These are phyloP conservation scores for Lyophyllum atratum DNA, from an alignment of 768 basidiomycete species.

Conservation along the genomic window DNA sequence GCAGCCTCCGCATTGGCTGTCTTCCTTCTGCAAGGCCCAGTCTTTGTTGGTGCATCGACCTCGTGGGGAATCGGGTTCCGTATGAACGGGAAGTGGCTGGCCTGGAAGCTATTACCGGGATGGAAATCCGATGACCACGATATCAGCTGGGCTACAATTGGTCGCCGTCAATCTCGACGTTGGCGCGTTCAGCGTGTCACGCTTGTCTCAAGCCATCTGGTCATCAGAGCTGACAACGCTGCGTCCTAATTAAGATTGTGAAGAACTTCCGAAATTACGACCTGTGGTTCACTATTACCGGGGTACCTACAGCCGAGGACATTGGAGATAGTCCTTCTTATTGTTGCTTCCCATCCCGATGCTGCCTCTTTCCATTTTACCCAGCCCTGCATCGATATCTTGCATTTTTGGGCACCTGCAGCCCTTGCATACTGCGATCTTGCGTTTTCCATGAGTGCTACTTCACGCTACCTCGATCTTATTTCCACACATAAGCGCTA, in stretches of 20 bases:
- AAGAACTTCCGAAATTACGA: conserved; percentile 17
- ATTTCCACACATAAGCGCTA: too few species aligned
- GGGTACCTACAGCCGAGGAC: conserved; percentile 21
- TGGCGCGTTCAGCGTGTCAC: conserved; percentile 21
- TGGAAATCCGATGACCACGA: conserved; percentile 28
- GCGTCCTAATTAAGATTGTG: conserved; percentile 28
- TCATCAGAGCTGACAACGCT: conserved; percentile 35
- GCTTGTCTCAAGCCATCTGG: conserved; percentile 27
- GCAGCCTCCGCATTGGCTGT: background rate
- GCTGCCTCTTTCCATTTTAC: background rate
- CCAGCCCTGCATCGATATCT: background rate
- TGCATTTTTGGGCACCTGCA: background rate
- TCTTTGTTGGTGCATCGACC: conserved; percentile 35
- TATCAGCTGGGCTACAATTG: conserved; percentile 47
- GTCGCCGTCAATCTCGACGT: conserved; percentile 39
- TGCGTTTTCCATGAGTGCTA: background rate
- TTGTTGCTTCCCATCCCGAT: conserved; percentile 5
- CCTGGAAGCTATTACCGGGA: conserved; percentile 29
- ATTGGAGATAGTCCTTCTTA: conserved; percentile 19
- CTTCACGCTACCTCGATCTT: too few species aligned
- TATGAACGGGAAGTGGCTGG: background rate
- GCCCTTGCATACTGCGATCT: conserved; percentile 9
- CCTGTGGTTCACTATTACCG: conserved; percentile 28
- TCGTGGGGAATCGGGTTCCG: too few species aligned
- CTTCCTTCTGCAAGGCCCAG: background rate